These are phyloP conservation scores for Stemphylium lycopersici DNA, from an alignment of 2,329 filamentous ascomycete species.

Conservation along the genomic window DNA sequence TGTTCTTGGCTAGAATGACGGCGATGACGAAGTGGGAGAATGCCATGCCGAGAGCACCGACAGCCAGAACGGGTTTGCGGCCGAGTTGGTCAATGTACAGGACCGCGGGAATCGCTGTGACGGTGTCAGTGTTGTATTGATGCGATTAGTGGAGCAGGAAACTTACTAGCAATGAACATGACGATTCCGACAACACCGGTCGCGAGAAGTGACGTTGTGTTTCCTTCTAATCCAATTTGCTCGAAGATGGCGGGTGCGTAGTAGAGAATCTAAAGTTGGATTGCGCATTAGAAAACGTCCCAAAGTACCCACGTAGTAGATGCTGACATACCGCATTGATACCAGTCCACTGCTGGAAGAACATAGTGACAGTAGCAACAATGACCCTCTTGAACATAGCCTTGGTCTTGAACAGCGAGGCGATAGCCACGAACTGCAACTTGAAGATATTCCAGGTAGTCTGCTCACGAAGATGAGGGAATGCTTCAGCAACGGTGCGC, in stretches of 20 bases:
- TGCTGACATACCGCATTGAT: conserved; percentile 50
- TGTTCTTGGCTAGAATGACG: conserved; percentile 69
- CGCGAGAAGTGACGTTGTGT: conserved; percentile 64
- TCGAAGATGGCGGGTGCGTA: conserved; percentile 60
- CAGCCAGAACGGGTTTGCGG: conserved; percentile 66
- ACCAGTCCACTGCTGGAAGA: conserved; percentile 60
- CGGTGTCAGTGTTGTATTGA: background rate
- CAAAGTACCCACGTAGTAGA: too few species aligned
- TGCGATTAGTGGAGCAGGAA: background rate
- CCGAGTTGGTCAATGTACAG: conserved; percentile 69
- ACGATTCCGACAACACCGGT: conserved; percentile 75
- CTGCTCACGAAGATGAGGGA: conserved; percentile 67
- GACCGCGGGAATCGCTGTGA: conserved; percentile 61
- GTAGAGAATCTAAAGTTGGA: conserved; percentile 52
- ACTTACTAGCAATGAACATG: conserved; percentile 63
- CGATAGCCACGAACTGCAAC: conserved; percentile 69
- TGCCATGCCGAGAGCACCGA: conserved; percentile 73
- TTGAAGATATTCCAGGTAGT: conserved; percentile 64
- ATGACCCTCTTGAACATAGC: conserved; percentile 71
- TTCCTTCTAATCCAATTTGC: conserved; percentile 54
- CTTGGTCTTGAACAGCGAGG: conserved; percentile 67
- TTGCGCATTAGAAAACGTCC: background rate
- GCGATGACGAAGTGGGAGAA: conserved; percentile 74
- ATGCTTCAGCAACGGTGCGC: conserved; percentile 66
- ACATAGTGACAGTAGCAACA: conserved; percentile 61